phyloP scores from a whole-genome alignment of 176 grass and related monocot species.

The Avena sativa region DNA sequence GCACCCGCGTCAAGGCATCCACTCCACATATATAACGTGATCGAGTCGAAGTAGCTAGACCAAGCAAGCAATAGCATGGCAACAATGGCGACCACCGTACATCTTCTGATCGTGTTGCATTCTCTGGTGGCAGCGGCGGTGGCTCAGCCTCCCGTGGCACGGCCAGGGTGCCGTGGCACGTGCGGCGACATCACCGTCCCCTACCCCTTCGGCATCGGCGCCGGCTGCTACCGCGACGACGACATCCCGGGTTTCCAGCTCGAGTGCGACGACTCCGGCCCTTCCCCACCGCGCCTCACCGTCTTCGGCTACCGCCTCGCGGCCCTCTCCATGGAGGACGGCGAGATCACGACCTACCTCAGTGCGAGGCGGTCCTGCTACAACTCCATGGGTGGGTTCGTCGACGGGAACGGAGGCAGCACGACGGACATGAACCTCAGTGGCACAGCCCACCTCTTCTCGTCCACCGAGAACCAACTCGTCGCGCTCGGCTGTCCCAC shows the following conservation, averaged over 20 bases:
- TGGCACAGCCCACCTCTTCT: slow-evolving; percentile 22
- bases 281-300: background rate
- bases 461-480: slow-evolving; percentile 30
- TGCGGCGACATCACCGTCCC: slow-evolving; percentile 57
- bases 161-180: slow-evolving; percentile 46
- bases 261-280: slow-evolving; percentile 27
- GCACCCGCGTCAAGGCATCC: no score
- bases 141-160: background rate
- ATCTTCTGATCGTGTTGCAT: background rate
- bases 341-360: slow-evolving; percentile 33
- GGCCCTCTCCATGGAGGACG: background rate
- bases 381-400: background rate
- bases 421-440: background rate
- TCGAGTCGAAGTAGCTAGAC: background rate
- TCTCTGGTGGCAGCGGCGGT: background rate
- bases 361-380: slow-evolving; percentile 33
- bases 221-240: slow-evolving; percentile 39
- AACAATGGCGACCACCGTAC: background rate
- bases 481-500: slow-evolving; percentile 46
- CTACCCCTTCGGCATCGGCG: slow-evolving; percentile 66
- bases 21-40: no score
- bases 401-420: accelerated
- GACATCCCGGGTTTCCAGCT: slow-evolving; percentile 1
- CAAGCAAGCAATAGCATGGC: background rate
- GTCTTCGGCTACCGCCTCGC: background rate